Base-by-base conservation (phyloP, 2,329 filamentous ascomycete genomes). In the Arthrobotrys sphaeroides region DNA sequence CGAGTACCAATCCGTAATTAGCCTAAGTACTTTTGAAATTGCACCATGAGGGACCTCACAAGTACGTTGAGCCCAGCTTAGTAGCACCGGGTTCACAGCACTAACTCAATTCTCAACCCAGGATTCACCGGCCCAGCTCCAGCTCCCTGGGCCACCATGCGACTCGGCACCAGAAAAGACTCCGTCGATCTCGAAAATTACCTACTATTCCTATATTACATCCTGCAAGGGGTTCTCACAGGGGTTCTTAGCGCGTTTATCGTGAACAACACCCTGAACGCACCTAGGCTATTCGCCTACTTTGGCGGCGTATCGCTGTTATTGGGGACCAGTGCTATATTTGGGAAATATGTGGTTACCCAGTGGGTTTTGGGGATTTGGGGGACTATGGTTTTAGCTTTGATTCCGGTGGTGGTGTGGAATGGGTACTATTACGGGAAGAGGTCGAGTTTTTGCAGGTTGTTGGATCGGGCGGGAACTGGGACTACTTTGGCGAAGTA, bases 391-490 rank as follows among this genome's bases (percentile, higher is more conserved):
- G 9, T 33, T n/a, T 16, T 60, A n/a, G 26, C 57, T 1, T 47
- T 55, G 22, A 10, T 60, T 59, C 64, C 51, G 3, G 31, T 47
- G 10, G 26, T 61, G 5, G 53, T 9, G 2, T 69, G 65, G 53
- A 61, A 69, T 28, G 13, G 51, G 13, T 69, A 61, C 20, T 53
- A 61, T 13, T 69, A 69, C 5, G 65, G 65, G 13, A 61, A 42
- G n/a, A 18, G 33, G 6, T 61, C 53, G 9, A 61, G 42, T 36
- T 51, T 61, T 16, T 55, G 53, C 13, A 69, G 20, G 22, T n/a
- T 69, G n/a, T 22, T 60, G 6, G 65, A 69, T 18, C 38, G 65
- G 26, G 22, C 26, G 0, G 16, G 12, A 5, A n/a, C 24, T 20
- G 65, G 18, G 51, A 55, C 26, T 16, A 24, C 51, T 16, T 16